Base-by-base conservation (phyloP, 2,329 filamentous ascomycete genomes). In the Aureobasidium lini region DNA sequence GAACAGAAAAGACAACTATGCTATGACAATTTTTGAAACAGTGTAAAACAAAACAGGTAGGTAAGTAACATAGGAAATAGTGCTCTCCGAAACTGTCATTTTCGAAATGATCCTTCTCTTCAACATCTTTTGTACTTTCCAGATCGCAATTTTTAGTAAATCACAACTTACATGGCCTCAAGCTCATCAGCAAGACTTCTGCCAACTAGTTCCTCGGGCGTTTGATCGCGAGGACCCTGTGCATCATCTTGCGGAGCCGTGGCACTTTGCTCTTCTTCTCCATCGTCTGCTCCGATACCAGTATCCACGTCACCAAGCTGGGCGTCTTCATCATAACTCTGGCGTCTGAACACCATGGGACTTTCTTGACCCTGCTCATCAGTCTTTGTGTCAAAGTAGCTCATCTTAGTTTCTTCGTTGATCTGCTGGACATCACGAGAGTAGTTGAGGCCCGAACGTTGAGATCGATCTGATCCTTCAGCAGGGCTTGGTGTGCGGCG, bases 321-420 rank as follows among this genome's bases (percentile, higher is more conserved):
- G 1, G 83, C 83, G 65, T 85, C 83, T 62, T 78, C 77, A 65
- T 86, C 83, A 62, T 85, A 85, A 65, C 75, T 79, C 48, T 77
- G 77, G 64, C 77, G 77, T 39, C 79, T 73, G 65, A 85, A 74
- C 9, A 84, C 74, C 43, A 79, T 79, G n/a, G 82, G 81, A 48
- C 56, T 60, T 49, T 37, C 66, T 56, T 42, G 63, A 56, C 60
- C 63, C 43, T 65, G 13, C 71, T 73, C 7, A 67, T 65, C 31
- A 15, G n/a, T 3, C 29, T 43, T 43, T 36, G 32, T 29, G 11
- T 36, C 39, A 9, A 50, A 49, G 16, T 59, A 44, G 47, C 29
- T 43, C 47, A 60, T 42, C 42, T 46, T 39, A 8, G 42, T 9
- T 11, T 53, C 13, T 15, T 11, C 13, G 8, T 34, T 15, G 10